Base-by-base conservation (phyloP, 2,329 filamentous ascomycete species). In the Helotiales sp. region DNA sequence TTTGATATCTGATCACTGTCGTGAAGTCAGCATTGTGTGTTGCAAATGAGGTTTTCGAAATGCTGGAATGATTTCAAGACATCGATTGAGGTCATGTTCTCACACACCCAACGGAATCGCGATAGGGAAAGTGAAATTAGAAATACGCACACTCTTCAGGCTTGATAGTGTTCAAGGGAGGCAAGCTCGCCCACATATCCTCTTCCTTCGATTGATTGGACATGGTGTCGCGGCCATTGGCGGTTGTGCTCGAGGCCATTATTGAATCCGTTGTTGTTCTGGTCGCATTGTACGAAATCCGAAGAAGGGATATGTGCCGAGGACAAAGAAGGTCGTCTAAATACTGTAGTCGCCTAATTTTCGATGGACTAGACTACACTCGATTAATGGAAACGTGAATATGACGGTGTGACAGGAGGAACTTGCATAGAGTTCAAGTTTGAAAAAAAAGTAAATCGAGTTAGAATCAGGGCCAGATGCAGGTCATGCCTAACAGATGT, bases 161-260 rank as follows among this genome's bases (percentile, higher is more conserved):
- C 11, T 57, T 57, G 20, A 57, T 57, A 7, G 54, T 57, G 26
- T 57, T n/a, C 3, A 57, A 20, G 17, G 54, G 54, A 40, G 54
- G 54, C 11, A 57, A 10, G n/a, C 17, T 37, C 1, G 54, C 54
- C 54, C 54, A 57, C n/a, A 24, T 17, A 40, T 57, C 17, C 0
- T 57, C 54, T 40, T 20, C 20, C 10, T 20, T n/a, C 15, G 49
- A 17, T 26, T 37, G 30, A 37, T 30, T 24, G 8, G 30, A 40
- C 20, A 20, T 57, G 10, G 32, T 32, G 30, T 32, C 26, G 8
- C 6, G 11, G 30, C 2, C 11, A 6, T 40, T 57, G 11, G 32
- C n/a, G 17, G 32, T 15, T 37, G 54, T 3, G n/a, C 20, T 45
- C 40, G 54, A 40, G 7, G 20, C 17, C 20, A 20, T 40, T 37